phyloP scores from a whole-genome alignment of 2,329 filamentous ascomycete species.

The Catunica adiposa region DNA sequence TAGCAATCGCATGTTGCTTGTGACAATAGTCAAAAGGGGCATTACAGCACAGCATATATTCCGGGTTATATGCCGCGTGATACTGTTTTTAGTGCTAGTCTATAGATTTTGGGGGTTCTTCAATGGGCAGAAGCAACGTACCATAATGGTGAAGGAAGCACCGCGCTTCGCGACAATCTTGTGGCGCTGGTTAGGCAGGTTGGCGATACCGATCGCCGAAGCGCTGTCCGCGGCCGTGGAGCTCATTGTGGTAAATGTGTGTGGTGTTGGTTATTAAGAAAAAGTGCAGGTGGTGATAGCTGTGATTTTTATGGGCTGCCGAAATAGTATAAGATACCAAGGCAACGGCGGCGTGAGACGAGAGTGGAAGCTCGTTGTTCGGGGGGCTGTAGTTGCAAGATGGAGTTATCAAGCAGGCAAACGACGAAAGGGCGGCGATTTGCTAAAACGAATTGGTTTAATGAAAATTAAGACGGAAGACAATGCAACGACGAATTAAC shows the following conservation, averaged over 20 bases:
- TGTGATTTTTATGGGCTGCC: not conserved
- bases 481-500: slow-evolving; percentile 12
- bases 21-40: not conserved
- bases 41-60: too few species aligned
- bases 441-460: not conserved
- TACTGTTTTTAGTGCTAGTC: too few species aligned
- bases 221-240: slow-evolving; percentile 40
- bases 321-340: slow-evolving; percentile 3
- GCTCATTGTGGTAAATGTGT: slow-evolving; percentile 30
- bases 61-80: too few species aligned
- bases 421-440: slow-evolving; percentile 4
- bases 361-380: not conserved
- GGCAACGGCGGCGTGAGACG: not conserved
- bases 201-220: slow-evolving; percentile 57
- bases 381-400: not conserved
- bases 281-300: not conserved
- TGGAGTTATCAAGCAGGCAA: slow-evolving; percentile 4
- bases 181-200: slow-evolving; percentile 57
- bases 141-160: slow-evolving; percentile 98
- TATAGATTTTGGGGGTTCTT: not conserved
- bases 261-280: not conserved
- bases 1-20: slow-evolving; percentile 5
- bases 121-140: slow-evolving; percentile 27
- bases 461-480: not conserved
- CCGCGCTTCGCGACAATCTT: slow-evolving; percentile 70